These are phyloP conservation scores for Colletotrichum sp. DNA, from an alignment of 2,329 filamentous ascomycete genomes.

Conservation along the genomic window DNA sequence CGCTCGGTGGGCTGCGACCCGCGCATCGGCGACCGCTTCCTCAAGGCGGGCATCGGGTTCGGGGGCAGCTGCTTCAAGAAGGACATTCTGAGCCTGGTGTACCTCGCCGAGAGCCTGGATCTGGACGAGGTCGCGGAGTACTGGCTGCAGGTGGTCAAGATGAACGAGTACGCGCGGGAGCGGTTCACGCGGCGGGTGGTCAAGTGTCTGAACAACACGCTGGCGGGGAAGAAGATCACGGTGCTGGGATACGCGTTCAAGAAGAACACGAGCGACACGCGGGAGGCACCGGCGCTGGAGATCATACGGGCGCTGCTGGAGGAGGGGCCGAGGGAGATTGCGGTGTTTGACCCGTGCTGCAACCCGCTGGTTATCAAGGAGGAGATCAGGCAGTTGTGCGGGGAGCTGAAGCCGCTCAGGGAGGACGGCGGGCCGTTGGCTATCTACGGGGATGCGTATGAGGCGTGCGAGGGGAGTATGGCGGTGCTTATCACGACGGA, in stretches of 20 bases:
- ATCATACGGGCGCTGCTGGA: slow-evolving; percentile 70
- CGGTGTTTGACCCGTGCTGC: slow-evolving; percentile 72
- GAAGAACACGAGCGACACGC: slow-evolving; percentile 77
- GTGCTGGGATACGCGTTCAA: slow-evolving; percentile 82
- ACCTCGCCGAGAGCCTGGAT: slow-evolving; percentile 73
- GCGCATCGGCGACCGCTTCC: slow-evolving; percentile 74
- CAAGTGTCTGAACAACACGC: slow-evolving; percentile 69
- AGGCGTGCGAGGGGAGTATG: slow-evolving; percentile 53
- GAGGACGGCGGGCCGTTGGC: slow-evolving; percentile 48
- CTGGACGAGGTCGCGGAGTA: slow-evolving; percentile 76
- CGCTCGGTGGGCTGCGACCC: slow-evolving; percentile 70
- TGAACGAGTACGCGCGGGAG: slow-evolving; percentile 77
- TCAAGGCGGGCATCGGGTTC: slow-evolving; percentile 78
- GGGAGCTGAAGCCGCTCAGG: slow-evolving; percentile 26
- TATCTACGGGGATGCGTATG: slow-evolving; percentile 52
- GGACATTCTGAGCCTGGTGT: slow-evolving; percentile 77
- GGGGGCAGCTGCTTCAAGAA: slow-evolving; percentile 85
- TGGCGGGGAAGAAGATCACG: slow-evolving; percentile 73
- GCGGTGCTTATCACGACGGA: slow-evolving; percentile 61
- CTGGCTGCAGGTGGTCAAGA: slow-evolving; percentile 74
- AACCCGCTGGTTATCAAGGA: slow-evolving; percentile 54
- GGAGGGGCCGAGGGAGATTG: slow-evolving; percentile 68
- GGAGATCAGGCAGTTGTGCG: slow-evolving; percentile 52
- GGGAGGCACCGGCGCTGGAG: slow-evolving; percentile 72
- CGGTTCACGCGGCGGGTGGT: slow-evolving; percentile 73